A percentile compares a stretch with the other conserved stretches of the same genome.
These are phyloP conservation scores for Hymenoscyphus fructigenus DNA, from an alignment of 2,329 filamentous ascomycete genomes.

Conservation along the genomic window DNA sequence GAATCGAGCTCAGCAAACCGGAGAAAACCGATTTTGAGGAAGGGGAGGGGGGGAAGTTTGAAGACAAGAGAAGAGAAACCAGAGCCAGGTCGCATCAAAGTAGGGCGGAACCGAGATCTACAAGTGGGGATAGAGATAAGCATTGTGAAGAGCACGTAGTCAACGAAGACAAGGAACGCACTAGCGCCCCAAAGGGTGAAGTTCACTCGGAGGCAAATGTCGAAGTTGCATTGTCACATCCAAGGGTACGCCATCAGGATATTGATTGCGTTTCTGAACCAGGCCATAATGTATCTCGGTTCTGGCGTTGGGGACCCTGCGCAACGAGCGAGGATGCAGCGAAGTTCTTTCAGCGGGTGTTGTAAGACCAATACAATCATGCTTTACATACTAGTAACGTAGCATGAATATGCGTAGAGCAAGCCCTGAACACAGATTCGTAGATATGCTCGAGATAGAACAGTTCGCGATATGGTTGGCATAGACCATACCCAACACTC, in stretches of 20 bases:
- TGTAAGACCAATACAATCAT: too few species aligned
- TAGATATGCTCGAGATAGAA: too few species aligned
- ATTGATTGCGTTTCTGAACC: conserved; percentile 20
- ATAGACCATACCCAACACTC: too few species aligned
- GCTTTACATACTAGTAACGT: too few species aligned
- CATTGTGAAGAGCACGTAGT: conserved; percentile 20
- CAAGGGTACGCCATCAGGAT: conserved; percentile 19
- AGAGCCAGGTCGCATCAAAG: conserved; percentile 17
- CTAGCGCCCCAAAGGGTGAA: conserved; percentile 17
- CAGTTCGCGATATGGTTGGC: too few species aligned
- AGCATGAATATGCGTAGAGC: too few species aligned
- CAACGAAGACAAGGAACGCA: conserved; percentile 17
- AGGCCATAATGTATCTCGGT: conserved; percentile 19
- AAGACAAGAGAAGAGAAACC: conserved; percentile 19
- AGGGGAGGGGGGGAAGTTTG: conserved; percentile 13
- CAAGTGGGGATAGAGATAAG: conserved; percentile 20
- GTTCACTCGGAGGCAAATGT: conserved; percentile 20
- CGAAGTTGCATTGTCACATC: conserved; percentile 18
- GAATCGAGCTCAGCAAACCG: conserved; percentile 18
- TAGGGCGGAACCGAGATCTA: conserved; percentile 20
- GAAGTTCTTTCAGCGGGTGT: conserved; percentile 27
- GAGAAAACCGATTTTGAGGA: conserved; percentile 19
- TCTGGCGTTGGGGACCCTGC: conserved; percentile 21
- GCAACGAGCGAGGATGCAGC: conserved; percentile 26
- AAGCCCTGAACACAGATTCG: too few species aligned